phyloP scores from a whole-genome alignment of 768 basidiomycete species.

The Termitomyces sp. region DNA sequence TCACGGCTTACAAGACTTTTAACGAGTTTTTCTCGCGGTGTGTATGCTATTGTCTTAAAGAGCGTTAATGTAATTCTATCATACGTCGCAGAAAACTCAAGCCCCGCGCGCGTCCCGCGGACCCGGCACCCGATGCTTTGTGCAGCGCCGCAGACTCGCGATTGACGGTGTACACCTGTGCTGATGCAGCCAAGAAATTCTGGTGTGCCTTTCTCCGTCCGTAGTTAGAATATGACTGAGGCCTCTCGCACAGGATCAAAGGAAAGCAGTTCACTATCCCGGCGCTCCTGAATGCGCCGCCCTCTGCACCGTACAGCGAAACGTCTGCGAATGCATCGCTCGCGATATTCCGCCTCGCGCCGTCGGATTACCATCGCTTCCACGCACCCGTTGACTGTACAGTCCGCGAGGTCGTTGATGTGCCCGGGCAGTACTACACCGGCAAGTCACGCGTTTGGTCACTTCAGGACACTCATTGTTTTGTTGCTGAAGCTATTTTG shows the following conservation, averaged over 20 bases:
- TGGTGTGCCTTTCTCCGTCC: slow-evolving; percentile 40
- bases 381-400: slow-evolving; percentile 63
- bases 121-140: slow-evolving; percentile 44
- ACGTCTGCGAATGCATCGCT: slow-evolving; percentile 43
- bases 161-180: slow-evolving; percentile 59
- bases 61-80: background rate
- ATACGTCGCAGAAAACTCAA: slow-evolving; percentile 40
- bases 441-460: slow-evolving; percentile 27
- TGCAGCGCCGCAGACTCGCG: slow-evolving; percentile 72
- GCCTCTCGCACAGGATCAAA: slow-evolving; percentile 46
- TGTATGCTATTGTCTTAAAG: background rate
- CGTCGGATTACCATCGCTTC: slow-evolving; percentile 80
- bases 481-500: slow-evolving; percentile 36
- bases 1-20: slow-evolving; percentile 59
- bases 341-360: slow-evolving; percentile 73
- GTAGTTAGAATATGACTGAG: background rate
- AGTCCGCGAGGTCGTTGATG: slow-evolving; percentile 37
- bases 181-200: slow-evolving; percentile 57
- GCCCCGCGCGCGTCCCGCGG: slow-evolving; percentile 55
- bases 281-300: slow-evolving; percentile 44
- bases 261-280: slow-evolving; percentile 67
- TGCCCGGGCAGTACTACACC: slow-evolving; percentile 59
- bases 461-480: background rate
- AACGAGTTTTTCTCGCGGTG: slow-evolving; percentile 74
- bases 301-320: slow-evolving; percentile 34